Percentiles rank a stretch among this genome's conserved stretches.
These are phyloP conservation scores for Massariosphaeria phaeospora DNA, from an alignment of 495 filamentous ascomycete genomes.

Conservation along the genomic window DNA sequence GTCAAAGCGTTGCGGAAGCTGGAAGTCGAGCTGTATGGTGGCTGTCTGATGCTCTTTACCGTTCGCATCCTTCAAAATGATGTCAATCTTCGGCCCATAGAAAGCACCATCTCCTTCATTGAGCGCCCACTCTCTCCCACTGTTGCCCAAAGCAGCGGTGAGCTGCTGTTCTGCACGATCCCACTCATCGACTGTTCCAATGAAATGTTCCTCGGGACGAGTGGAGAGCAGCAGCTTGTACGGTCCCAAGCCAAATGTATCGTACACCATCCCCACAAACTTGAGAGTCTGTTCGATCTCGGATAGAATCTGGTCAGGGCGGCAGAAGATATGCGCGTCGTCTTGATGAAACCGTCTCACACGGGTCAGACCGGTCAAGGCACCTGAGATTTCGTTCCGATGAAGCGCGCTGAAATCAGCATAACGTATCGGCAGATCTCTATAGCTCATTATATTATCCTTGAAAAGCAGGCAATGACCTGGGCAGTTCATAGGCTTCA, in stretches of 20 bases:
- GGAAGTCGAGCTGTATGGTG: conserved; percentile 91
- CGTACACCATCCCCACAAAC: conserved; percentile 75
- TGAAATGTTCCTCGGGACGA: conserved; percentile 67
- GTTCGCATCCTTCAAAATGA: conserved; percentile 73
- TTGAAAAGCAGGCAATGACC: conserved; percentile 88
- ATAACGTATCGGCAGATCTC: conserved; percentile 82
- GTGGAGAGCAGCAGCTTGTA: conserved; percentile 79
- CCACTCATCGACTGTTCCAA: conserved; percentile 78
- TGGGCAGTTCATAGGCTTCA: conserved; percentile 97
- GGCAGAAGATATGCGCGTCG: conserved; percentile 92
- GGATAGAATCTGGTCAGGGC: conserved; percentile 70
- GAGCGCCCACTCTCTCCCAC: conserved; percentile 61
- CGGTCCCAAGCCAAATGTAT: conserved; percentile 64
- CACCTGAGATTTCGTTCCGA: conserved; percentile 82
- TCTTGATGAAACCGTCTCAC: conserved; percentile 95
- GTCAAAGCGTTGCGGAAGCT: conserved; percentile 77
- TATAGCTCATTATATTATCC: conserved; percentile 65
- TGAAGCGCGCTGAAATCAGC: conserved; percentile 91
- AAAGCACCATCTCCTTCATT: conserved; percentile 87
- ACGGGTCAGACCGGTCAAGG: conserved; percentile 79
- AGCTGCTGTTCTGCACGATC: conserved; percentile 71
- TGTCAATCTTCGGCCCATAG: conserved; percentile 93
- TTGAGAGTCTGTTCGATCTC: conserved; percentile 76
- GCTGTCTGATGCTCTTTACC: conserved; percentile 90
- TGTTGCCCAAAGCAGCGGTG: conserved; percentile 61